Conservation (phyloP, 2,329 filamentous ascomycete genomes). For the Pyricularia sp. region DNA sequence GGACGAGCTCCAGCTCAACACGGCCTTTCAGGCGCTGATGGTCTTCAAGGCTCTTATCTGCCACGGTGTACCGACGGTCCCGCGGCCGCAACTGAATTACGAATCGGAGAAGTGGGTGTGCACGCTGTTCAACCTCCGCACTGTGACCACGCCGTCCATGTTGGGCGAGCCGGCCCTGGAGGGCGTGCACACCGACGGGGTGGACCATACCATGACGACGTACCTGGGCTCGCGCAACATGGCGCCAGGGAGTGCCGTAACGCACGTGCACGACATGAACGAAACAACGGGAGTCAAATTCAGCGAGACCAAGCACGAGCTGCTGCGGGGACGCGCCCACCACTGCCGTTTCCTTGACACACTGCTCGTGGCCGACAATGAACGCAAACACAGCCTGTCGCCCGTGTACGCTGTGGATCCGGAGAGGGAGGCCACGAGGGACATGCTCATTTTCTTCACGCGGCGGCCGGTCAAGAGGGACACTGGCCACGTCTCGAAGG, state of each 20-base stretch:
- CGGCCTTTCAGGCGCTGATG: constrained; percentile 19
- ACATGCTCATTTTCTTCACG: constrained; percentile 21
- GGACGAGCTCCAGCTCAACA: constrained; percentile 20
- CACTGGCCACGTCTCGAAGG: constrained; percentile 14
- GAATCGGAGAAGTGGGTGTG: constrained; percentile 16
- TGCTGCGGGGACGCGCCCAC: constrained; percentile 15
- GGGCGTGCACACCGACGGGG: constrained; percentile 22
- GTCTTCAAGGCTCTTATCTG: constrained; percentile 20
- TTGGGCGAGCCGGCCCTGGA: constrained; percentile 21
- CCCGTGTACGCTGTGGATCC: constrained; percentile 15
- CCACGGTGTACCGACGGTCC: constrained; percentile 14
- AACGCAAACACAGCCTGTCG: constrained; percentile 18
- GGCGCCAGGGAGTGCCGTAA: constrained; percentile 17
- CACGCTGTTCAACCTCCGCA: constrained; percentile 20
- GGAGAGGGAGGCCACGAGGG: constrained; percentile 15
- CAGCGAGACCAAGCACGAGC: constrained; percentile 12
- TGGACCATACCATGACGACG: constrained; percentile 23
- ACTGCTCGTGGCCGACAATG: constrained; percentile 18
- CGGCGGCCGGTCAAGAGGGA: constrained; percentile 15
- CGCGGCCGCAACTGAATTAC: constrained; percentile 18
- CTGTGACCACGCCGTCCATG: constrained; percentile 16
- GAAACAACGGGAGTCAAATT: constrained; percentile 16
- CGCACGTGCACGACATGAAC: constrained; percentile 18
- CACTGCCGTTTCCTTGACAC: constrained; percentile 19
- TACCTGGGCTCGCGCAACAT: constrained; percentile 19